Conservation (phyloP, 2,329 filamentous ascomycete genomes). For the Davidsoniella virescens region DNA sequence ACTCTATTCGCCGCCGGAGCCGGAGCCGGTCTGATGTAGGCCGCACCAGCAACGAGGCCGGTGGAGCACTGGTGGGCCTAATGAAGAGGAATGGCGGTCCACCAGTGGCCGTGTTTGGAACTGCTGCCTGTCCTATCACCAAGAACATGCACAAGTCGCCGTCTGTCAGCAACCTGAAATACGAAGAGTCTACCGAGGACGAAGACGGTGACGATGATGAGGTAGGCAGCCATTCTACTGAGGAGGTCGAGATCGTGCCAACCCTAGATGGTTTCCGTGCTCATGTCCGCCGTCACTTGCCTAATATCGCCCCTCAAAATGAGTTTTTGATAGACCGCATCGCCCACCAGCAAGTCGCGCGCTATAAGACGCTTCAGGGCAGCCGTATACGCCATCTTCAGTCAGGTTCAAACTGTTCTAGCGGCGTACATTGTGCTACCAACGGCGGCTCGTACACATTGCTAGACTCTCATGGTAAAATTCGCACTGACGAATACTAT, state of each 20-base stretch:
- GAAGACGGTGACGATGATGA: slow-evolving; percentile 46
- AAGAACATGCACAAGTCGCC: neutral
- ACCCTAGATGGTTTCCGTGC: slow-evolving; percentile 60
- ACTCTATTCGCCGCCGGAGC: slow-evolving; percentile 30
- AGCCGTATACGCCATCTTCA: slow-evolving; percentile 53
- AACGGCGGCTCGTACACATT: slow-evolving; percentile 49
- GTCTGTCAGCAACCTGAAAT: neutral
- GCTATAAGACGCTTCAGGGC: slow-evolving; percentile 63
- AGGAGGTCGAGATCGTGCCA: slow-evolving; percentile 51
- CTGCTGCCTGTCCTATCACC: neutral
- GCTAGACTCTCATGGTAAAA: slow-evolving; percentile 42
- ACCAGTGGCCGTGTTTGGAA: slow-evolving; percentile 26
- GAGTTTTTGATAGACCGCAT: slow-evolving; percentile 61
- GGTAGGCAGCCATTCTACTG: slow-evolving; percentile 41
- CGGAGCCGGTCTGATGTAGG: slow-evolving; percentile 39
- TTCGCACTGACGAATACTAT: slow-evolving; percentile 36
- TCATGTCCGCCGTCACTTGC: slow-evolving; percentile 59
- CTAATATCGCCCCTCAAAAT: slow-evolving; percentile 40
- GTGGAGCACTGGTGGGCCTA: slow-evolving; percentile 29
- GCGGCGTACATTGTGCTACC: slow-evolving; percentile 45
- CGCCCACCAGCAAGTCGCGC: slow-evolving; percentile 60
- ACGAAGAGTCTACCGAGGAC: slow-evolving; percentile 40
- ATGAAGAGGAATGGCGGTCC: slow-evolving; percentile 37
- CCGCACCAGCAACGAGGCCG: slow-evolving; percentile 26
- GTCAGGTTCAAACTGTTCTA: slow-evolving; percentile 43